These are phyloP conservation scores for Manihot esculenta DNA, from an alignment of 441 rosid genomes.

Conservation along the genomic window DNA sequence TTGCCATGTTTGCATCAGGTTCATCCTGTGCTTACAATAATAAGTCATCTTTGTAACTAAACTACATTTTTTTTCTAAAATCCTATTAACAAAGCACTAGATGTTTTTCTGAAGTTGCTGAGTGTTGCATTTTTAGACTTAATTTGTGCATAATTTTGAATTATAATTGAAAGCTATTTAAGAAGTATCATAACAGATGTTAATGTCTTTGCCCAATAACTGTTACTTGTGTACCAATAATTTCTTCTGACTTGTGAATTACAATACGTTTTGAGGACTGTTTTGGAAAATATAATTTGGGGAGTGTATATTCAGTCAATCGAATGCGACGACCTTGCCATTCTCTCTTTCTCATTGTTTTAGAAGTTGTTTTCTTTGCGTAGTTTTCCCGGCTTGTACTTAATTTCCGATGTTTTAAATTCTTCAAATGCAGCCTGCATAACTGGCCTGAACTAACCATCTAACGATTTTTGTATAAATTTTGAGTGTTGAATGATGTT, in stretches of 20 bases:
- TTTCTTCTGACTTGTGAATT: background rate
- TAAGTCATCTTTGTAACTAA: background rate
- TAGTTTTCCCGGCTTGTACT: background rate
- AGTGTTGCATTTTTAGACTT: background rate
- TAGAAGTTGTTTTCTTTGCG: background rate
- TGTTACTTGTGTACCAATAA: background rate
- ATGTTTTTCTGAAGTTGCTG: background rate
- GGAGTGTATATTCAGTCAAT: background rate
- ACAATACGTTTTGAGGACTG: too few relatives aligned
- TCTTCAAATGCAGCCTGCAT: too few relatives aligned
- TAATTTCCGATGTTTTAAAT: too few relatives aligned
- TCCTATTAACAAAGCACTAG: background rate
- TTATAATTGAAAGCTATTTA: background rate
- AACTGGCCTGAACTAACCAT: too few relatives aligned
- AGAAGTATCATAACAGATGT: background rate
- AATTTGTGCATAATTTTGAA: background rate
- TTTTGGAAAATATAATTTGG: too few relatives aligned
- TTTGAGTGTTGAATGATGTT: background rate
- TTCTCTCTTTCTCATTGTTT: background rate
- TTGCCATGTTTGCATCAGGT: conserved; percentile 94
- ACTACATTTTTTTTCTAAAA: too few relatives aligned
- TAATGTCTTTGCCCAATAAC: background rate
- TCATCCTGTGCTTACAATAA: conserved; percentile 5
- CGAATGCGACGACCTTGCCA: background rate
- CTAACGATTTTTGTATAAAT: background rate